Evolutionary conservation across 225 moss, liverwort and hornwort genomes (phyloP).

Genomic region (Antitrichia curtipendula): DNA sequence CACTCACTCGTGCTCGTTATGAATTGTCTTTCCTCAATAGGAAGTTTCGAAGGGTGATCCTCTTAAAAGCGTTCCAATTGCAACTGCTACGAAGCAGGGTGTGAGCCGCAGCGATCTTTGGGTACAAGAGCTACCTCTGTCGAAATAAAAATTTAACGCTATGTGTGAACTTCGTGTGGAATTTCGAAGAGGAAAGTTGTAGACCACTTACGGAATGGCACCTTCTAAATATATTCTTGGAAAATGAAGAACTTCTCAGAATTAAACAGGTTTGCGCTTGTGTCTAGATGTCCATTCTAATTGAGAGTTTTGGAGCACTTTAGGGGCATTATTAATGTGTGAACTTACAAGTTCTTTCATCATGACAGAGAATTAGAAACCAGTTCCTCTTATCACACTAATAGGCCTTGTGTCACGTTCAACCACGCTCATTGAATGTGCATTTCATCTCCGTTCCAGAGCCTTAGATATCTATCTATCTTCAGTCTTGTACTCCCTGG

Average conservation of each 20-base stretch:
- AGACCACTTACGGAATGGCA: background rate
- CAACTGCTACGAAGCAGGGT: background rate
- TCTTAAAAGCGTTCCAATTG: background rate
- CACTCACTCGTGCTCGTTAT: background rate
- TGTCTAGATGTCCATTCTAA: background rate
- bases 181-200: background rate
- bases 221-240: background rate
- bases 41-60: background rate
- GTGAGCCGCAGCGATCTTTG: background rate
- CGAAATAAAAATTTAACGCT: background rate
- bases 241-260: background rate
- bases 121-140: background rate
- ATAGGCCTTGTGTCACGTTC: background rate
- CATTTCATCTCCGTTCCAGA: background rate
- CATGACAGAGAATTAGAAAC: background rate
- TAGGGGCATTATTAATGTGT: constrained; percentile 9
- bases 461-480: background rate
- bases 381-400: constrained; percentile 4
- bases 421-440: background rate
- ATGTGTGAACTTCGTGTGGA: background rate
- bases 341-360: background rate
- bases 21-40: background rate
- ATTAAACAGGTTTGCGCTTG: background rate
- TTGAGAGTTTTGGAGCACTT: background rate
- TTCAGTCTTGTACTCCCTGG: background rate